phyloP scores from a whole-genome alignment of 2,329 filamentous ascomycete genomes.

The Ophiostoma sp. region DNA sequence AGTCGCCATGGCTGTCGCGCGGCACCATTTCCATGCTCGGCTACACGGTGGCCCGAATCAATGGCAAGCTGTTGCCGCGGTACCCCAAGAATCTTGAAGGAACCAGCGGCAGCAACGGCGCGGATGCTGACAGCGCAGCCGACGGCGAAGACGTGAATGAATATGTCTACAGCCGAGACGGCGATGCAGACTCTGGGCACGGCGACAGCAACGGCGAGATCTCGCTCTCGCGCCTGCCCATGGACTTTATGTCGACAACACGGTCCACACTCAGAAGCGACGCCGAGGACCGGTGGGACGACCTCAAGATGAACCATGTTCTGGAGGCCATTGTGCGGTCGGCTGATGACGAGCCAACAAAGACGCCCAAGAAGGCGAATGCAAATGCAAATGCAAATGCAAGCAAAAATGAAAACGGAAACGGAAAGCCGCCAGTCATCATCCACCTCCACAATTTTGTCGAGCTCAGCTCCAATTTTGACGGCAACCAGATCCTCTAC shows the following conservation, averaged over 20 bases:
- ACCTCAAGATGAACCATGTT: conserved; percentile 54
- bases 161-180: neutral
- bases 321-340: conserved; percentile 53
- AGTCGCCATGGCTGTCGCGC: conserved; percentile 46
- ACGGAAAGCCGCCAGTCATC: conserved; percentile 47
- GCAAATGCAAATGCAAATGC: neutral
- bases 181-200: conserved; percentile 27
- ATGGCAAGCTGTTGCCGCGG: conserved; percentile 42
- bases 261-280: conserved; percentile 29
- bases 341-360: conserved; percentile 34
- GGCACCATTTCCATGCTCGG: conserved; percentile 51
- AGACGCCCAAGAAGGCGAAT: neutral
- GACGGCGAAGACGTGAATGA: neutral
- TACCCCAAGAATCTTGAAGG: conserved; percentile 33
- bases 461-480: conserved; percentile 64
- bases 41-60: conserved; percentile 52
- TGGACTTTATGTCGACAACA: conserved; percentile 20
- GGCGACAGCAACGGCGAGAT: conserved; percentile 31
- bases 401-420: neutral
- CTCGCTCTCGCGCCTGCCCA: conserved; percentile 28
- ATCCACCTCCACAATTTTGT: conserved; percentile 77
- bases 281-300: conserved; percentile 52
- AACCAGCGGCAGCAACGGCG: neutral
- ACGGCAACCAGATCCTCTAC: conserved; percentile 64
- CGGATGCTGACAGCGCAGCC: neutral